Evolutionary conservation across 768 basidiomycete species (phyloP), one percentile per base, ranked within the genome.

Genomic region (Hortiboletus flavorubellus): DNA sequence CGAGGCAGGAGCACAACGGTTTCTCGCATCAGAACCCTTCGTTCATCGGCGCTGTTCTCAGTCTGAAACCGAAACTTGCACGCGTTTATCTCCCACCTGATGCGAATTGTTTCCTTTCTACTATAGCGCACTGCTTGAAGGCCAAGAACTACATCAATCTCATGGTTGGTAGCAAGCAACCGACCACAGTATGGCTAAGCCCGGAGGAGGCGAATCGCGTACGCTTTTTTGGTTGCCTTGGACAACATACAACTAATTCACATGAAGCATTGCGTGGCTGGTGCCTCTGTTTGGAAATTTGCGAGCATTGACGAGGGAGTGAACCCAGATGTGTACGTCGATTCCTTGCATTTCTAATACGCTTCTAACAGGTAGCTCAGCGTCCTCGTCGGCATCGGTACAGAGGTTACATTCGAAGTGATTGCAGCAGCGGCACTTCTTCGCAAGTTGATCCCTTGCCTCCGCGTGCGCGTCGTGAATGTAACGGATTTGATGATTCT

Each of bases 401-500:
- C 90, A 29, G 93, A 94, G 69, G 80, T 91, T 23, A 95, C 91
- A 0, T 87, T 91, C 61, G 93, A 97, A 67, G 86, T 93, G 52
- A 85, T 96, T 64, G 87, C 90, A 3, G 93, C 93, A 1, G 88
- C 91, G 0, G 84, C 85, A 3, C 78, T 94, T 21, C 81, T 95
- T 26, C 85, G 87, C 62, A 82, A 83, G 64, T 72, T 80, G 23
- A 76, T 77, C n/a, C 85, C 89, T 2, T 78, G 79, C 9, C 79
- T 97, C 29, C 86, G 93, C 37, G 85, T 92, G 8, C 84, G 91
- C 18, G 89, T 95, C 53, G 84, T 95, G 54, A 95, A 96, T 60
- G 86, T 96, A 55, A 90, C 91, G 2, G 93, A 96, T 64, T 76
- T 95, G 43, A 87, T 97, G 83, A 86, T 94, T 54, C 80, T 97